A percentile compares a stretch with the other conserved stretches of the same genome.
Evolutionary conservation across 2,329 filamentous ascomycete genomes (phyloP).

Genomic region (Dactylellina haptotyla): DNA sequence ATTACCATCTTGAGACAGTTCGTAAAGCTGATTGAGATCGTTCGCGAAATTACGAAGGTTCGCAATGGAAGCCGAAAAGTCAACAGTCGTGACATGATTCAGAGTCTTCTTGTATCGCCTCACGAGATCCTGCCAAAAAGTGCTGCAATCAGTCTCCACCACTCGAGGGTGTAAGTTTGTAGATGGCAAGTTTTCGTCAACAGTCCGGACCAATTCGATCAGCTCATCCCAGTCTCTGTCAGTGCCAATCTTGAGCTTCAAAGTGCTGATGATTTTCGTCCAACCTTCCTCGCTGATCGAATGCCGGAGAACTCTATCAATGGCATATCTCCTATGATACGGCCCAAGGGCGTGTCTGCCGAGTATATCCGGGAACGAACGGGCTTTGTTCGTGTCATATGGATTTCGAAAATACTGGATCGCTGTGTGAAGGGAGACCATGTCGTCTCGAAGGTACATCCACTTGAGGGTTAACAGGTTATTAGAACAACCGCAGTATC

Average conservation of each 20-base stretch:
- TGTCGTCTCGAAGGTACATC: conserved; percentile 44
- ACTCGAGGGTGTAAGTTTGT: conserved; percentile 28
- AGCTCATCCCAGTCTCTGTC: conserved; percentile 40
- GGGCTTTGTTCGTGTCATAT: background rate
- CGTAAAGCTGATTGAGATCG: conserved; percentile 24
- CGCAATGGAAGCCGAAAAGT: conserved; percentile 30
- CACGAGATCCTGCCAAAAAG: conserved; percentile 42
- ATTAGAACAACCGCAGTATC: conserved; percentile 42
- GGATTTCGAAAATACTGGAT: conserved; percentile 31
- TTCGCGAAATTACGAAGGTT: conserved; percentile 39
- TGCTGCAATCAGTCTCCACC: conserved; percentile 3
- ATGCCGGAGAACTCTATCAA: conserved; percentile 35
- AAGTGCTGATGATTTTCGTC: background rate
- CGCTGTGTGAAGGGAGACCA: conserved; percentile 21
- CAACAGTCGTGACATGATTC: conserved; percentile 34
- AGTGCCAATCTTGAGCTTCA: conserved; percentile 18
- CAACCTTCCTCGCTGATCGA: conserved; percentile 25
- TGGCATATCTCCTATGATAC: conserved; percentile 14
- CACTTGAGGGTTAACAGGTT: conserved; percentile 35
- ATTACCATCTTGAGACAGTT: conserved; percentile 2
- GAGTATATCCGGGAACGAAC: conserved; percentile 31
- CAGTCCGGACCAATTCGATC: background rate
- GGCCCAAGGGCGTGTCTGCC: conserved; percentile 27
- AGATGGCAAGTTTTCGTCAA: conserved; percentile 34
- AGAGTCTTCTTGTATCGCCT: conserved; percentile 21